These are phyloP conservation scores for Fusarium udum DNA, from an alignment of 2,329 filamentous ascomycete species.

Conservation along the genomic window DNA sequence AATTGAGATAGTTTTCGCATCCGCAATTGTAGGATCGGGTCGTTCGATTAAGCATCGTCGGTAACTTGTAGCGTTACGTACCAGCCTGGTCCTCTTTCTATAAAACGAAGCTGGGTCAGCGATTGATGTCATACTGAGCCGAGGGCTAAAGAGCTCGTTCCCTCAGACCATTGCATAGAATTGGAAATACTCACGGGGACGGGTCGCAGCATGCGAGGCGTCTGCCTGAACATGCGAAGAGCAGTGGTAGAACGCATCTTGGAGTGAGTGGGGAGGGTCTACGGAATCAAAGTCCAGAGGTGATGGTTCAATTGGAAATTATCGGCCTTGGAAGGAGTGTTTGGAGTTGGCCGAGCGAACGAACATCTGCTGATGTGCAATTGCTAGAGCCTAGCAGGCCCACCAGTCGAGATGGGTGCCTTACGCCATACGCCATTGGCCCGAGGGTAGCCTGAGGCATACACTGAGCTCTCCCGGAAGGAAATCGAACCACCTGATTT, in stretches of 20 bases:
- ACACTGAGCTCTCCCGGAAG: slow-evolving; percentile 42
- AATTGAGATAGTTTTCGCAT: slow-evolving; percentile 29
- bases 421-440: slow-evolving; percentile 51
- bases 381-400: slow-evolving; percentile 42
- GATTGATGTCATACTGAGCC: slow-evolving; percentile 37
- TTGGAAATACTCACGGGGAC: slow-evolving; percentile 68
- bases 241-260: slow-evolving; percentile 73
- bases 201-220: slow-evolving; percentile 73
- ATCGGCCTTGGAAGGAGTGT: slow-evolving; percentile 43
- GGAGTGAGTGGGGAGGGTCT: slow-evolving; percentile 48
- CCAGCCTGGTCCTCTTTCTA: slow-evolving; percentile 74
- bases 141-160: slow-evolving; percentile 34
- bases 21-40: slow-evolving; percentile 20
- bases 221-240: slow-evolving; percentile 74
- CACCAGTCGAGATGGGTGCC: slow-evolving; percentile 47
- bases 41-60: slow-evolving; percentile 17
- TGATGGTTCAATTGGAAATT: slow-evolving; percentile 48
- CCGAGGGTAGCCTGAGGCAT: slow-evolving; percentile 52
- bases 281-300: slow-evolving; percentile 39
- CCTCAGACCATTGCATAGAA: slow-evolving; percentile 28
- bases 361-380: slow-evolving; percentile 51
- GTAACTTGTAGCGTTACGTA: slow-evolving; percentile 55
- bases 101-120: slow-evolving; percentile 40
- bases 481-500: slow-evolving; percentile 55
- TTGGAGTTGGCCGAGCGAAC: slow-evolving; percentile 48